phyloP scores from a whole-genome alignment of 371 early-diverging fungal genomes.

The Quaeritorhiza haematococci region DNA sequence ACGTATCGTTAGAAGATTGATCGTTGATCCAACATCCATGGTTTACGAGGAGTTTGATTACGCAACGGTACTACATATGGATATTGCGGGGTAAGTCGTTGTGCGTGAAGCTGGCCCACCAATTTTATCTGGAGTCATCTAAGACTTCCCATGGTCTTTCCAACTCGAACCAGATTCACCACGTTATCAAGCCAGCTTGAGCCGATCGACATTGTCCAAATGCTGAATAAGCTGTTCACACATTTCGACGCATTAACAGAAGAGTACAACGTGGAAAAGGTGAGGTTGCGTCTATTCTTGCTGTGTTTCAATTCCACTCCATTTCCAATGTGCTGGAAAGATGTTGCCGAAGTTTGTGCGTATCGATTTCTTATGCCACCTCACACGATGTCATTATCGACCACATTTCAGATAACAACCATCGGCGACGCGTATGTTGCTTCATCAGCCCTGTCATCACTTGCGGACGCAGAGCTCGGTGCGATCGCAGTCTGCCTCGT shows the following conservation, averaged over 20 bases:
- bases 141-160: neutral
- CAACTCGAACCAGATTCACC: slow-evolving; percentile 25
- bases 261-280: slow-evolving; percentile 34
- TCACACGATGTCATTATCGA: too few species aligned
- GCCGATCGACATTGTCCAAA: slow-evolving; percentile 33
- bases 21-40: slow-evolving; percentile 27
- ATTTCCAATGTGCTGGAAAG: too few species aligned
- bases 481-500: slow-evolving; percentile 36
- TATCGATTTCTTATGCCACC: too few species aligned
- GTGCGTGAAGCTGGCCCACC: neutral
- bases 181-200: slow-evolving; percentile 37
- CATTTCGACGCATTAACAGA: slow-evolving; percentile 33
- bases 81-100: slow-evolving; percentile 33
- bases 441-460: slow-evolving; percentile 18
- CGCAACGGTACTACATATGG: slow-evolving; percentile 37
- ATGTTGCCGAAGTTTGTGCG: too few species aligned
- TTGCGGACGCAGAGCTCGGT: slow-evolving; percentile 20
- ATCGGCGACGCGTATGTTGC: slow-evolving; percentile 42
- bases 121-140: neutral
- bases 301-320: too few species aligned
- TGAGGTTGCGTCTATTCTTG: neutral
- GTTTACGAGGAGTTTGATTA: slow-evolving; percentile 34
- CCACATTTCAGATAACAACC: slow-evolving; percentile 26
- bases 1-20: slow-evolving; percentile 25
- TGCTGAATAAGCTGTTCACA: slow-evolving; percentile 39